phyloP scores from a whole-genome alignment of 2,329 filamentous ascomycete genomes.

The Didymella glomerata region DNA sequence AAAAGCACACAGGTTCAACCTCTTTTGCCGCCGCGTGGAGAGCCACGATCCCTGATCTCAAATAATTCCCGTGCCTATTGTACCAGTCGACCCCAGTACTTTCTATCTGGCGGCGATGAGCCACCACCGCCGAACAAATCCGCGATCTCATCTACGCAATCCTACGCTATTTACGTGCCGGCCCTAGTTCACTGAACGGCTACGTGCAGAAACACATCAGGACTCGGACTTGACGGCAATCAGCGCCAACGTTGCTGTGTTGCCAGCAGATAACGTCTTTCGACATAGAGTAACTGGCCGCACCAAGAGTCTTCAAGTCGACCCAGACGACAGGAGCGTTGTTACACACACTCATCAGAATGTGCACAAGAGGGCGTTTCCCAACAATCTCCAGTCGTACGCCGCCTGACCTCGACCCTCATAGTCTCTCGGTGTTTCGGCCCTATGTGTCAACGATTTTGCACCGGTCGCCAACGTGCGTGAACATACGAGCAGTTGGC shows the following conservation, averaged over 20 bases:
- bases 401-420: slow-evolving; percentile 7
- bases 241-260: background rate
- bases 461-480: background rate
- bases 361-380: slow-evolving; percentile 6
- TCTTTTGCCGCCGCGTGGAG: slow-evolving; percentile 27
- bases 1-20: slow-evolving; percentile 21
- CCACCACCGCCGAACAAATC: slow-evolving; percentile 38
- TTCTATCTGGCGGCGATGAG: slow-evolving; percentile 5
- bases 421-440: slow-evolving; percentile 13
- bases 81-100: slow-evolving; percentile 15
- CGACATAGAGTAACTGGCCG: slow-evolving; percentile 1
- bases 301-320: slow-evolving; percentile 1
- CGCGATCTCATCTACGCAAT: slow-evolving; percentile 23
- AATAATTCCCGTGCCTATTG: slow-evolving; percentile 13
- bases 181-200: slow-evolving; percentile 29
- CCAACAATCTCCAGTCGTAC: slow-evolving; percentile 11
- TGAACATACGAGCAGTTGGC: slow-evolving; percentile 6
- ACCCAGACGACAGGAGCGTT: slow-evolving; percentile 19
- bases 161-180: slow-evolving; percentile 27
- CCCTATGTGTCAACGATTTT: slow-evolving; percentile 15
- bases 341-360: slow-evolving; percentile 23
- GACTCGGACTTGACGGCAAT: background rate
- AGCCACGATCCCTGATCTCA: slow-evolving; percentile 22
- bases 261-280: slow-evolving; percentile 10
- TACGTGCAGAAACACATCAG: slow-evolving; percentile 26